Evolutionary conservation across 768 basidiomycete species (phyloP), one percentile per base, ranked within the genome.

Genomic region (Favolaschia claudopus): DNA sequence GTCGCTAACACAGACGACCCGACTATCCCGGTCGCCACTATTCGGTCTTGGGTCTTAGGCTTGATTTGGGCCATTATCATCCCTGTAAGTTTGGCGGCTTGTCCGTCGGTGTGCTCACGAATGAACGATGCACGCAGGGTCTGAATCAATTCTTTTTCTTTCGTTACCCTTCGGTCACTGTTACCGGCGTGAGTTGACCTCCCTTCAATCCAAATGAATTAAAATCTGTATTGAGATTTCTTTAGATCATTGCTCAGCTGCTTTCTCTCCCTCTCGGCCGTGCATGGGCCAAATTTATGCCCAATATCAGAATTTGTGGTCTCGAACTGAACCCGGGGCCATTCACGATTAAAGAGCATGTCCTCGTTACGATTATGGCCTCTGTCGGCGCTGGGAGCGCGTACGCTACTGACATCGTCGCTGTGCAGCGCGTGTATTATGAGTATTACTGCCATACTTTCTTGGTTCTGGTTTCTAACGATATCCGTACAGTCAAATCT

Each of bases 311-410:
- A 36, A 78, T 89, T 54, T 84, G 88, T 38, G 88, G 88, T 10
- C 59, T 88, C 45, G 75, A 82, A 5, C 67, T 92, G 38, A 92
- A 92, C 69, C 90, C 91, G 0, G 91, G 91, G 25, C 88, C 85
- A 2, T 92, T 92, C 73, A 82, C 82, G 2, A 84, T 91, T 69
- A 92, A 92, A 68, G 89, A 92, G 65, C 89, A 91, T 69, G 91
- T 91, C 43, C 69, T 84, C 58, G 78, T 84, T 62, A 81, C 80
- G 49, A 79, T 84, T 60, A 63, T 88, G 88, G 87, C 87, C 1
- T 77, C 80, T 37, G 85, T 89, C 28, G 88, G 85, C 27, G 79
- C 82, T 10, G 74, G 76, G 31, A 80, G 83, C 8, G 89, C 89
- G 15, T 92, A 92, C 58, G 88, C 88, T 15, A 90, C 87, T 10